phyloP scores from a whole-genome alignment of 345 rosid genomes.

The Citrus maxima region DNA sequence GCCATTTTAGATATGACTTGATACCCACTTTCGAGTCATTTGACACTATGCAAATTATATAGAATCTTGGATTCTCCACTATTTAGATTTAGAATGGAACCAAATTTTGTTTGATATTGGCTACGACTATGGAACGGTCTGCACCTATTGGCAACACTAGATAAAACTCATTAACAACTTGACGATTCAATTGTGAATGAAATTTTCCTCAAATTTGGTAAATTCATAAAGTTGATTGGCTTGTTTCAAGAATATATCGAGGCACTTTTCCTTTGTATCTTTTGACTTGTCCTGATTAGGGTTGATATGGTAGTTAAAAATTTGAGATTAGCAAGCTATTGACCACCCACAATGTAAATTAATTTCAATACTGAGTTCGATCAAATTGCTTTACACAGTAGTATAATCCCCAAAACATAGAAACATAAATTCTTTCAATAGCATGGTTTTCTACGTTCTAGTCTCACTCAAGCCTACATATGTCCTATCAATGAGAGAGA shows the following conservation, averaged over 20 bases:
- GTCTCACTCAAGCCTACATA: too few species aligned
- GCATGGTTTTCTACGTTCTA: too few species aligned
- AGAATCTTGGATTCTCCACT: constrained; percentile 37
- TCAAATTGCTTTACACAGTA: background rate
- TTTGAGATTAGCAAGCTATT: background rate
- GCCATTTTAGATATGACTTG: constrained; percentile 13
- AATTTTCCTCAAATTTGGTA: background rate
- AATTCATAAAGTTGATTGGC: background rate
- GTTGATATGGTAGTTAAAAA: background rate
- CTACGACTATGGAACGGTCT: background rate
- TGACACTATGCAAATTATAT: constrained; percentile 9
- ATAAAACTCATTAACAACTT: constrained; percentile 5
- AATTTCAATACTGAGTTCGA: background rate
- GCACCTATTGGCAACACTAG: background rate
- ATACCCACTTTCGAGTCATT: constrained; percentile 26
- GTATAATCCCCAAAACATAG: too few species aligned
- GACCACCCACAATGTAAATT: background rate
- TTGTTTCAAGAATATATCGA: background rate
- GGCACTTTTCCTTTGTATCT: background rate
- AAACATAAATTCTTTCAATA: background rate
- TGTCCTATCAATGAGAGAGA: too few species aligned
- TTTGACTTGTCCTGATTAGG: constrained; percentile 3
- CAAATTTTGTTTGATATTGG: constrained; percentile 6
- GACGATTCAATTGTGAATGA: background rate
- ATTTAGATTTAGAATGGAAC: background rate